These are phyloP conservation scores for Graphium sp. DNA, from an alignment of 2,329 filamentous ascomycete genomes.

Conservation along the genomic window DNA sequence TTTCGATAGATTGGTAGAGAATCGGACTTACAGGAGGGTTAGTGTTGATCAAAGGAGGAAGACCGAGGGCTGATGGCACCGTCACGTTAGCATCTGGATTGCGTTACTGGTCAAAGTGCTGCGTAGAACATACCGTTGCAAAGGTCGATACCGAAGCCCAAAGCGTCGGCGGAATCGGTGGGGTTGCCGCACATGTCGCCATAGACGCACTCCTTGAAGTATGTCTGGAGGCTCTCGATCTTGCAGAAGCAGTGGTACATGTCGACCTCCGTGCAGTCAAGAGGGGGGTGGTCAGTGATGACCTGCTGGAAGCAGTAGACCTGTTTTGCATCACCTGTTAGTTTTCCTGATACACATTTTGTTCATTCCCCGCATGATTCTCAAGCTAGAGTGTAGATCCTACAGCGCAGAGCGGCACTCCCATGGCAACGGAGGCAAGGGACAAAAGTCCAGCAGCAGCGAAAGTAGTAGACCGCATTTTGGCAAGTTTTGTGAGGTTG, in stretches of 20 bases:
- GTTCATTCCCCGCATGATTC: not conserved
- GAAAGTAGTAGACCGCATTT: conserved; percentile 4
- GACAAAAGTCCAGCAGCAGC: conserved; percentile 4
- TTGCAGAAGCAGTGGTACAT: conserved; percentile 15
- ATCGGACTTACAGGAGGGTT: conserved; percentile 1
- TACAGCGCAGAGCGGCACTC: conserved; percentile 7
- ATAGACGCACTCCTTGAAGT: conserved; percentile 10
- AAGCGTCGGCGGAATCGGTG: conserved; percentile 5
- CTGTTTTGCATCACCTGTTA: not conserved
- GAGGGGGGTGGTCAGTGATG: conserved; percentile 12
- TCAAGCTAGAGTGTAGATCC: not conserved
- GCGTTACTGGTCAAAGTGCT: not conserved
- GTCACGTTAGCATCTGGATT: not conserved
- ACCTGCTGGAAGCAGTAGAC: conserved; percentile 11
- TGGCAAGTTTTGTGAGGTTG: conserved; percentile 1
- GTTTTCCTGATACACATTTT: not conserved
- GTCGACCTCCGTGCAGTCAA: conserved; percentile 12
- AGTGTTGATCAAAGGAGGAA: conserved; percentile 3
- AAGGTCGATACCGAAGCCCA: conserved; percentile 10
- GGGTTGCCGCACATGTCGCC: conserved; percentile 4
- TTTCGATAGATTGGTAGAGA: no score
- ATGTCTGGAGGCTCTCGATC: conserved; percentile 8
- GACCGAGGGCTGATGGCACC: not conserved
- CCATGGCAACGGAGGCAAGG: conserved; percentile 6
- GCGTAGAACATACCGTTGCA: conserved; percentile 12